Conservation (phyloP, 495 filamentous ascomycete genomes). For the Xylaria grammica region DNA sequence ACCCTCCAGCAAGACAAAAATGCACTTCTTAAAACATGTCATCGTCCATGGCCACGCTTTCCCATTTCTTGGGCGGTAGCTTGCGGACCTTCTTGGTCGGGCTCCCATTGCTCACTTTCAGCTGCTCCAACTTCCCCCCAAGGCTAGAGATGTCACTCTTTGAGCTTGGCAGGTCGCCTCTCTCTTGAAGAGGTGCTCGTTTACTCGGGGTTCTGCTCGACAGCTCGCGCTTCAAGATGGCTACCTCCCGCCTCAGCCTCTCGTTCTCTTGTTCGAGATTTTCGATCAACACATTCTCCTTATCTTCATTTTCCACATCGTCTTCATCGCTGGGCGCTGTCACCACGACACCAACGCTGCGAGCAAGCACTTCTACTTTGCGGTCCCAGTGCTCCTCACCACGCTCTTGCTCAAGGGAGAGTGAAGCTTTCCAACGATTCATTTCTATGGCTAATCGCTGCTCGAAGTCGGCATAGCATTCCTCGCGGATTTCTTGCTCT, state of each 20-base stretch:
- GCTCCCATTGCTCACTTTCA: slow-evolving; percentile 33
- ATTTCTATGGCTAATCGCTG: slow-evolving; percentile 72
- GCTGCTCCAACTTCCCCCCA: slow-evolving; percentile 33
- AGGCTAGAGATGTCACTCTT: slow-evolving; percentile 29
- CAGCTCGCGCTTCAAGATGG: slow-evolving; percentile 55
- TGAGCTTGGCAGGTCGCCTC: slow-evolving; percentile 37
- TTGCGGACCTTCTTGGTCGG: slow-evolving; percentile 50
- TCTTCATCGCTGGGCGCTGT: slow-evolving; percentile 32
- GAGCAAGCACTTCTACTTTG: slow-evolving; percentile 85
- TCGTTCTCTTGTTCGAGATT: slow-evolving; percentile 69
- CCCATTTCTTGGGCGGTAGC: slow-evolving; percentile 45
- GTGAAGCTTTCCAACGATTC: slow-evolving; percentile 73
- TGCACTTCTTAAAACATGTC: slow-evolving; percentile 39
- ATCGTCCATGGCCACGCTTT: slow-evolving; percentile 36
- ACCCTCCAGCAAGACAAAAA: background rate
- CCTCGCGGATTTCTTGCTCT: slow-evolving; percentile 88
- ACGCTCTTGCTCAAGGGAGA: slow-evolving; percentile 73
- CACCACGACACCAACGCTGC: slow-evolving; percentile 58
- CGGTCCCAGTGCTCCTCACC: slow-evolving; percentile 85
- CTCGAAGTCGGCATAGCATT: slow-evolving; percentile 87
- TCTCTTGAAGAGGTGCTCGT: slow-evolving; percentile 50
- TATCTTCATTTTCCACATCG: slow-evolving; percentile 51
- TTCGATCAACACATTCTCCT: slow-evolving; percentile 56
- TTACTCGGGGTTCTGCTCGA: slow-evolving; percentile 47
- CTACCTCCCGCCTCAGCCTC: slow-evolving; percentile 57